phyloP scores from a whole-genome alignment of 768 basidiomycete species.

The Tylopilus vinaceipallidus region DNA sequence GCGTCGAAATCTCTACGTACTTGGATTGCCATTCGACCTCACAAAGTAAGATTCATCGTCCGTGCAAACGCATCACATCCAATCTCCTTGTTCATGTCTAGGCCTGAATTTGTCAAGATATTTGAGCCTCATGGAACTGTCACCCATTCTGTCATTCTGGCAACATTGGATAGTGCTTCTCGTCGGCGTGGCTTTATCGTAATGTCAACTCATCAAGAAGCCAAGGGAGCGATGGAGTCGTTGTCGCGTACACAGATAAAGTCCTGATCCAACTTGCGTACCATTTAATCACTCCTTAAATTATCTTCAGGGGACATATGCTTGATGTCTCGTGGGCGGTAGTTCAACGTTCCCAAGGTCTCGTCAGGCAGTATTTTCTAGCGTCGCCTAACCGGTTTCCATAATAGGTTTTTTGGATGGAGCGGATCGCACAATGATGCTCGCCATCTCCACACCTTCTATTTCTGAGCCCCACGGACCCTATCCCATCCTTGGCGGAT shows the following conservation, averaged over 20 bases:
- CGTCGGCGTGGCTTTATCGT: conserved; percentile 82
- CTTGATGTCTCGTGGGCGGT: conserved; percentile 88
- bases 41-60: conserved; percentile 53
- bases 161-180: conserved; percentile 81
- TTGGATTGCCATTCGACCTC: conserved; percentile 79
- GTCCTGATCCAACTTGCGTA: conserved; percentile 37
- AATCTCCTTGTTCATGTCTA: conserved; percentile 8
- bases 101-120: conserved; percentile 56
- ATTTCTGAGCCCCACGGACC: conserved; percentile 29
- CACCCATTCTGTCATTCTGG: conserved; percentile 75
- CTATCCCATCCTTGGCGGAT: conserved; percentile 22
- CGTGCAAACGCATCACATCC: background rate
- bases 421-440: conserved; percentile 68
- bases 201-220: conserved; percentile 73
- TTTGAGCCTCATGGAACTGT: conserved; percentile 69
- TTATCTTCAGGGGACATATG: conserved; percentile 55
- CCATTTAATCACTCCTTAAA: background rate
- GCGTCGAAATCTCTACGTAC: conserved; percentile 81
- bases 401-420: conserved; percentile 73
- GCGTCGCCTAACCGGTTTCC: conserved; percentile 4
- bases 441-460: conserved; percentile 46
- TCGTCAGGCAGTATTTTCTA: background rate
- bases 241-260: conserved; percentile 70
- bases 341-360: conserved; percentile 82
- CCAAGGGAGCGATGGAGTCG: conserved; percentile 61